Conservation (phyloP, 2,329 filamentous ascomycete species). For the Daldinia sp. region DNA sequence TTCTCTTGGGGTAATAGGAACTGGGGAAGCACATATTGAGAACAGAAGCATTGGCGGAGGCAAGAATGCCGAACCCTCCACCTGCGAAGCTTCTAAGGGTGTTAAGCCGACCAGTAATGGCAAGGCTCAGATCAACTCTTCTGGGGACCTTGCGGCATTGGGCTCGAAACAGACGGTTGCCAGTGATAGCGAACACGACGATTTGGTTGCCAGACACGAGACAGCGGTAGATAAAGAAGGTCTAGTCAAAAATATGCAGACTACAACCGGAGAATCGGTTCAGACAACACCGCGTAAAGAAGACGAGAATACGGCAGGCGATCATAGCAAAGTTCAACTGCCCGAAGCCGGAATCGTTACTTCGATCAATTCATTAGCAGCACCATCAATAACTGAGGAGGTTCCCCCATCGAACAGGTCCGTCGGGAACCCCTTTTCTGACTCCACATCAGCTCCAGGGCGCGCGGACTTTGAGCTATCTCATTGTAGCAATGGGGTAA, state of each 20-base stretch:
- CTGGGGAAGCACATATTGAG: too few species aligned
- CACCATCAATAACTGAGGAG: too few species aligned
- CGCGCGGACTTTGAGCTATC: conserved; percentile 37
- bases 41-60: too few species aligned
- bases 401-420: neutral
- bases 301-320: neutral
- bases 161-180: neutral
- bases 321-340: neutral
- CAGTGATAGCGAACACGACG: too few species aligned
- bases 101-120: neutral
- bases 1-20: neutral
- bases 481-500: conserved; percentile 24
- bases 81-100: neutral
- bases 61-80: too few species aligned
- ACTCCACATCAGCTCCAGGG: neutral
- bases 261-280: neutral
- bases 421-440: neutral
- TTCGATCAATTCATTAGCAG: neutral
- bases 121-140: neutral
- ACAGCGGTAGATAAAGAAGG: neutral
- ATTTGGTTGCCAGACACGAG: neutral
- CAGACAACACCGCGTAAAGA: neutral
- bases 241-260: neutral
- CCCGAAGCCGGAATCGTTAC: neutral
- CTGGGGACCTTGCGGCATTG: neutral